phyloP scores from a whole-genome alignment of 2,329 filamentous ascomycete genomes.

The Stemphylium lycopersici region DNA sequence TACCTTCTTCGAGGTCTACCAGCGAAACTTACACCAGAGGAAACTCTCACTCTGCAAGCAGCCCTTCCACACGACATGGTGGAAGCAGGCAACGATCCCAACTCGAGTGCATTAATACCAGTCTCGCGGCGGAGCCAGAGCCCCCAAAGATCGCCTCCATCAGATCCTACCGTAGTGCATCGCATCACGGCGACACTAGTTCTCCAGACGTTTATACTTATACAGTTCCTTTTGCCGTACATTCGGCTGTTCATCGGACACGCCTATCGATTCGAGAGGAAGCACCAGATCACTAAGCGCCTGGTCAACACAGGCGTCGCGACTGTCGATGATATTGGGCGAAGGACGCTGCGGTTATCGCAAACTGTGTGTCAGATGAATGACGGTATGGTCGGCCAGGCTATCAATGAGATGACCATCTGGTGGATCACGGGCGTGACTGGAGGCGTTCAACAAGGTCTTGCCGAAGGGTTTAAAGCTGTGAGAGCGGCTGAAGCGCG shows the following conservation, averaged over 20 bases:
- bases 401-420: slow-evolving; percentile 60
- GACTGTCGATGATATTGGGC: slow-evolving; percentile 61
- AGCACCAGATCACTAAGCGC: slow-evolving; percentile 68
- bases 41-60: slow-evolving; percentile 59
- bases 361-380: slow-evolving; percentile 65
- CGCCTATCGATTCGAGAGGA: slow-evolving; percentile 68
- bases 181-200: slow-evolving; percentile 63
- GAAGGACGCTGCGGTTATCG: slow-evolving; percentile 59
- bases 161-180: slow-evolving; percentile 61
- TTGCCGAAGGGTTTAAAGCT: slow-evolving; percentile 59
- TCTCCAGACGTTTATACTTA: slow-evolving; percentile 63
- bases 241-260: slow-evolving; percentile 60
- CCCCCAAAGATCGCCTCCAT: slow-evolving; percentile 12
- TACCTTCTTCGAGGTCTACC: slow-evolving; percentile 71
- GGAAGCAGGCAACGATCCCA: slow-evolving; percentile 17
- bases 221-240: slow-evolving; percentile 68
- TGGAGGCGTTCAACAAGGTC: slow-evolving; percentile 71
- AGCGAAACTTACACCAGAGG: slow-evolving; percentile 60
- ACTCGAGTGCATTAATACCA: slow-evolving; percentile 24
- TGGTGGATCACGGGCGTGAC: slow-evolving; percentile 70
- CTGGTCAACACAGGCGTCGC: slow-evolving; percentile 60
- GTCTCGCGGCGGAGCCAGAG: slow-evolving; percentile 12
- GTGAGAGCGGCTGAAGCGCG: slow-evolving; percentile 40
- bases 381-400: slow-evolving; percentile 68
- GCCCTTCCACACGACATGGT: slow-evolving; percentile 54